A percentile compares a stretch with the other conserved stretches of the same genome.
Conservation (phyloP, 176 grass and related monocot genomes). For the Dendrocalamus sinicus region DNA sequence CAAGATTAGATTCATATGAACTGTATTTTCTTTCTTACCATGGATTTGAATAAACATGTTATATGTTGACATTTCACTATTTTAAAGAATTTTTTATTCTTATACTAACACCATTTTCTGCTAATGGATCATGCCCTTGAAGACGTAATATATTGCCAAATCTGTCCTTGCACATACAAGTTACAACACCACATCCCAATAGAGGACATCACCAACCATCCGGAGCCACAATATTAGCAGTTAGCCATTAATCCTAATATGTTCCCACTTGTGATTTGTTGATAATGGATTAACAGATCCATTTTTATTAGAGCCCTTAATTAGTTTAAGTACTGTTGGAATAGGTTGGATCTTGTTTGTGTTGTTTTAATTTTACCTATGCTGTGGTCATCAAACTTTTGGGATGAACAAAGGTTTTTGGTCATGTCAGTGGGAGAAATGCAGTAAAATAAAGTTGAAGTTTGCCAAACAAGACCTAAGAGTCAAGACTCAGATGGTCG, state of each 20-base stretch:
- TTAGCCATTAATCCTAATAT: neutral
- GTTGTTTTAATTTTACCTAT: neutral
- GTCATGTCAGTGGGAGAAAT: neutral
- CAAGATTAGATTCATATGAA: neutral
- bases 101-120: neutral
- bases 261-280: neutral
- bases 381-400: neutral
- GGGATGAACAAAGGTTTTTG: neutral
- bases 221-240: neutral
- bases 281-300: neutral
- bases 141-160: constrained; percentile 7
- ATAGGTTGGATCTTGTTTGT: constrained; percentile 4
- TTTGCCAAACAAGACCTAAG: neutral
- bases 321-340: neutral
- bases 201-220: neutral
- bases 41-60: neutral
- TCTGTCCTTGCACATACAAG: neutral
- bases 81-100: neutral
- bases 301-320: neutral
- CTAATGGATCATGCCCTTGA: neutral
- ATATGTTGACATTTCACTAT: neutral
- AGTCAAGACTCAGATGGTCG: neutral
- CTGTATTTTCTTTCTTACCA: neutral
- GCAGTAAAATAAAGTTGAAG: neutral
- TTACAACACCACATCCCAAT: constrained; percentile 19